Evolutionary conservation across 768 basidiomycete genomes (phyloP).

Genomic region (Kwoniella heveanensis): DNA sequence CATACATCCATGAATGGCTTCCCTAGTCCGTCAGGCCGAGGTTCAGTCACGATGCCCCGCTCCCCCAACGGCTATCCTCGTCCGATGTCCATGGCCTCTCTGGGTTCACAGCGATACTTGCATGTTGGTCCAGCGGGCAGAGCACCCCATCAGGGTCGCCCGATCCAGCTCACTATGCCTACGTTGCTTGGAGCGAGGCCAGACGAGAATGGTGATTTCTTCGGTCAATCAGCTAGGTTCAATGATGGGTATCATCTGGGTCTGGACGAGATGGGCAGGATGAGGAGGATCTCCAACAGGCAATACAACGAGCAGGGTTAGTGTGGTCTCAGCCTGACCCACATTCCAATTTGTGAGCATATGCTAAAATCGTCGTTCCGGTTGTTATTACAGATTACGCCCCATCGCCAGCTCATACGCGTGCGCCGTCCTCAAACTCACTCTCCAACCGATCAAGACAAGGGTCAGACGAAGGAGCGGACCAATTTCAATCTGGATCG

Average conservation of each 20-base stretch:
- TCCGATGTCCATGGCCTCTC: slow-evolving; percentile 33
- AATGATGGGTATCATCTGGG: slow-evolving; percentile 10
- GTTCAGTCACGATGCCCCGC: slow-evolving; percentile 11
- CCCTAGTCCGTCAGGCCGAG: slow-evolving; percentile 10
- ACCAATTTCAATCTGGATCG: background rate
- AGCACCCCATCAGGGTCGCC: slow-evolving; percentile 44
- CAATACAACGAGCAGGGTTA: slow-evolving; percentile 18
- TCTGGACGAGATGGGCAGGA: slow-evolving; percentile 42
- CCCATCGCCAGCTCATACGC: slow-evolving; percentile 11
- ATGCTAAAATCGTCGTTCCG: too few species aligned
- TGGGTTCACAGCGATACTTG: slow-evolving; percentile 30
- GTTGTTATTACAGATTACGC: slow-evolving; percentile 15
- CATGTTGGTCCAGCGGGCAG: slow-evolving; percentile 36
- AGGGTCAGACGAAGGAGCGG: slow-evolving; percentile 12
- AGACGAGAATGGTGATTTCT: slow-evolving; percentile 32
- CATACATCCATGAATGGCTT: slow-evolving; percentile 26
- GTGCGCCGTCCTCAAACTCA: background rate
- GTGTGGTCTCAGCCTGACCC: background rate
- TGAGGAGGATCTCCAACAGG: slow-evolving; percentile 32
- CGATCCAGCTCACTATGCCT: slow-evolving; percentile 41
- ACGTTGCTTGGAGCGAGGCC: slow-evolving; percentile 31
- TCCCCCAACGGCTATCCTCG: slow-evolving; percentile 24
- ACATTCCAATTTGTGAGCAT: too few species aligned
- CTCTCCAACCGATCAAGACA: slow-evolving; percentile 13
- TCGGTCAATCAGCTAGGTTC: slow-evolving; percentile 12